Percentiles rank a stretch among this genome's conserved stretches.
These are phyloP conservation scores for Trichoderma sp. DNA, from an alignment of 2,329 filamentous ascomycete genomes.

Conservation along the genomic window DNA sequence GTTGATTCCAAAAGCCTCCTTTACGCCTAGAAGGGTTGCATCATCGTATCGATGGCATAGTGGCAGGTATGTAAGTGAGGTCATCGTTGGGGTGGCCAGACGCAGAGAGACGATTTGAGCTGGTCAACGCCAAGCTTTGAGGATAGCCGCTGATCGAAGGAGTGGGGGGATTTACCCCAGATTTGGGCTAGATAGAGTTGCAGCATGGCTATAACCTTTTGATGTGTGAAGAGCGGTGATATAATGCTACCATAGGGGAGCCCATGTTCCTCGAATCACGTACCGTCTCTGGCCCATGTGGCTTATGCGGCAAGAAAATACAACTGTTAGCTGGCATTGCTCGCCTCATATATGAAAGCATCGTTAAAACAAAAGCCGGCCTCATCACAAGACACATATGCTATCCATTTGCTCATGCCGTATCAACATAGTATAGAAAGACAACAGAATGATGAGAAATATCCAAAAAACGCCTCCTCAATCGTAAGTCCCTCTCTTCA, in stretches of 20 bases:
- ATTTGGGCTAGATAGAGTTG: slow-evolving; percentile 15
- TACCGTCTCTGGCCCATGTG: neutral
- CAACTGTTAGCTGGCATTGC: neutral
- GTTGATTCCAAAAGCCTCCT: neutral
- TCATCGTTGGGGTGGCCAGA: neutral
- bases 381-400: neutral
- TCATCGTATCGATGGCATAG: neutral
- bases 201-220: neutral
- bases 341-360: neutral
- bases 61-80: neutral
- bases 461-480: neutral
- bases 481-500: neutral
- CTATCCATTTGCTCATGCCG: neutral
- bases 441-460: neutral
- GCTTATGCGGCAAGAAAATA: neutral
- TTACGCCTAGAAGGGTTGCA: neutral
- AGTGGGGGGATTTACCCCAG: neutral
- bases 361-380: neutral
- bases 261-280: neutral
- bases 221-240: neutral
- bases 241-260: neutral
- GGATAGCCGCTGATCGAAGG: neutral
- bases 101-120: neutral
- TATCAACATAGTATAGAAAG: neutral
- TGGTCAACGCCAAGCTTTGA: neutral